Evolutionary conservation across 257 asterid genomes (phyloP).

Genomic region (Fraxinus excelsior): DNA sequence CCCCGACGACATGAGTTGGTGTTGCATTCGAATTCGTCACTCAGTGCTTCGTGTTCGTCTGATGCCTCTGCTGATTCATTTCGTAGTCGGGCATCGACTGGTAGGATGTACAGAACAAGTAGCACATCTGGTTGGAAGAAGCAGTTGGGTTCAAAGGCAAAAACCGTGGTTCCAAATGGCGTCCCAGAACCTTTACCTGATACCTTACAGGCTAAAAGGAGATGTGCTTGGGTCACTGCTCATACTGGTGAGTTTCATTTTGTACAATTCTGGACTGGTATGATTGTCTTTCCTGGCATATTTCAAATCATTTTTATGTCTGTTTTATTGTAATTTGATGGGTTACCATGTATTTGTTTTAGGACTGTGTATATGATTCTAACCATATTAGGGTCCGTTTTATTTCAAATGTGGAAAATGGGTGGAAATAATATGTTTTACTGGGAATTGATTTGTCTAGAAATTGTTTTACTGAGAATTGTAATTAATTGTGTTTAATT

Average conservation of each 20-base stretch:
- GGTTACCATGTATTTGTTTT: neutral
- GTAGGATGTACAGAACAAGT: conserved; percentile 35
- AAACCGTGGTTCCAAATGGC: conserved; percentile 24
- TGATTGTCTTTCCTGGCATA: neutral
- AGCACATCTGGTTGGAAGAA: conserved; percentile 26
- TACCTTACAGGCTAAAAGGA: conserved; percentile 23
- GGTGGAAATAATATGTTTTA: too few relatives aligned
- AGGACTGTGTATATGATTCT: neutral
- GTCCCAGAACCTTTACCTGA: conserved; percentile 29
- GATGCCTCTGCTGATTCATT: conserved; percentile 46
- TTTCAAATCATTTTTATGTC: neutral
- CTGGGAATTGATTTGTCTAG: too few relatives aligned
- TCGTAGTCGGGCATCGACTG: conserved; percentile 42
- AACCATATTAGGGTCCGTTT: too few relatives aligned
- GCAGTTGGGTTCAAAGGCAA: conserved; percentile 35
- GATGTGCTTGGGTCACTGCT: conserved; percentile 45
- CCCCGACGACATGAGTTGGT: conserved; percentile 36
- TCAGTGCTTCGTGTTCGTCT: conserved; percentile 36
- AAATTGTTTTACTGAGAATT: too few relatives aligned
- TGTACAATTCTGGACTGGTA: neutral
- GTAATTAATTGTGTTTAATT: too few relatives aligned
- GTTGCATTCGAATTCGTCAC: conserved; percentile 27
- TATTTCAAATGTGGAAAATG: too few relatives aligned
- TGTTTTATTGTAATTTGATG: neutral
- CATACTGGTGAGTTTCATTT: conserved; percentile 32